Base-by-base conservation (phyloP, 306 rosid genomes). In the Fagus sylvatica region DNA sequence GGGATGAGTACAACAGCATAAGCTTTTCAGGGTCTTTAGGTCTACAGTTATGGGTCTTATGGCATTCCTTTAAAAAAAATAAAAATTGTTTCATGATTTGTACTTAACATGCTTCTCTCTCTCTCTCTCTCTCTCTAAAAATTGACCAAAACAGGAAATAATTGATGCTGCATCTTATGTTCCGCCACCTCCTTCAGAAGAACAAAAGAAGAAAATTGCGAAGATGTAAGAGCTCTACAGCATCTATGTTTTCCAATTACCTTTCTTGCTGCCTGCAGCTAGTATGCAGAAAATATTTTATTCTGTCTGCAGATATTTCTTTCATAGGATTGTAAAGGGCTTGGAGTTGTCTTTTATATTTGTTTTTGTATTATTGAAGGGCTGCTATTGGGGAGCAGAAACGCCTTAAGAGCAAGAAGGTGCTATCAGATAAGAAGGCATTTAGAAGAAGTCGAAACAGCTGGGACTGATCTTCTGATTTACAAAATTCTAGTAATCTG, bases 111-210 rank as follows among this genome's bases (percentile, higher is more conserved):
- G 37, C 33, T 60, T 75, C 75, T 56, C 36, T 74, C 48, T 69
- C 64, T 78, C 10, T 66, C 78, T 70, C 32, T 80, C 60, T 73
- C 62, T 81, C 9, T 57, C 53, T 56, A 22, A 32, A 41, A 73
- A 66, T 71, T 53, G 39, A n/a, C 13, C 72, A 62, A 81, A 85
- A 73, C 59, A 94, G 97, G 93, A 87, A 78, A 94, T 94, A 73
- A 94, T 92, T 76, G 94, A 94, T 81, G 97, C 98, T 62, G 97
- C 98, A 73, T 81, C 95, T 10, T 92, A 94, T 85, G 96, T 94
- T 72, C 98, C 97, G 22, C 98, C 98, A 53, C 98, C 97, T 81
- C 97, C 98, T 80, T 90, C 98, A 28, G 97, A 89, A 80, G 98
- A 90, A 78, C 97, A 92, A 84, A 94, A 94, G 91, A 94, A 92